Evolutionary conservation across 768 basidiomycete species (phyloP).

Genomic region (Rhodosporidiobolus sp.): DNA sequence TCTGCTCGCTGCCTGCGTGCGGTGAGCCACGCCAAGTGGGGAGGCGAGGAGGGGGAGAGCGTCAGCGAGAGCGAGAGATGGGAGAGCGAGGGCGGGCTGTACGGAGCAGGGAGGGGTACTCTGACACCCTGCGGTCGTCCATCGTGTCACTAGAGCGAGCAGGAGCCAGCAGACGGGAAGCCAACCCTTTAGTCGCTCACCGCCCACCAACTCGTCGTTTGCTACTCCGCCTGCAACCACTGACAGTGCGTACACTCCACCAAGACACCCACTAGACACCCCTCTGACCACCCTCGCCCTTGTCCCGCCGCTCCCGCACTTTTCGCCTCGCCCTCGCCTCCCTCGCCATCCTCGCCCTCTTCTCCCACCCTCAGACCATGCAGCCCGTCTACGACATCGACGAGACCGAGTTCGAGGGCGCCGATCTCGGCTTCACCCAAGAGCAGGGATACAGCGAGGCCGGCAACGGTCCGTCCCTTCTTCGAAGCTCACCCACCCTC

Average conservation of each 20-base stretch:
- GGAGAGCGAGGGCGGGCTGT: neutral
- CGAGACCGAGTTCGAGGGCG: constrained; percentile 69
- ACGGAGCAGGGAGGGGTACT: constrained; percentile 39
- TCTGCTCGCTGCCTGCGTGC: constrained; percentile 35
- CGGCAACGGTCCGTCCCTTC: constrained; percentile 26
- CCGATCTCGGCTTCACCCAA: constrained; percentile 66
- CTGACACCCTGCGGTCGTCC: constrained; percentile 11
- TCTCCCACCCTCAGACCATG: constrained; percentile 2
- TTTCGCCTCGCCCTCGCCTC: neutral
- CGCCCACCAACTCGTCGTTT: neutral
- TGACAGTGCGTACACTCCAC: too few species aligned
- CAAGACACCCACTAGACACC: neutral
- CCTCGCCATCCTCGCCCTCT: neutral
- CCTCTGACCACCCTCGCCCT: neutral
- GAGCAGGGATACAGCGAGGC: constrained; percentile 65
- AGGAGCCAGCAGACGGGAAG: neutral
- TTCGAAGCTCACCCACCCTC: too few species aligned
- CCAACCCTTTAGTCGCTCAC: neutral
- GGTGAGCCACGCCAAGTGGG: neutral
- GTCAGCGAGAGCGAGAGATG: neutral
- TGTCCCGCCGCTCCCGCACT: neutral
- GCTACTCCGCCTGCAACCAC: too few species aligned
- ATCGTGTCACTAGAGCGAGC: neutral
- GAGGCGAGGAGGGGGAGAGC: neutral
- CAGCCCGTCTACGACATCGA: constrained; percentile 56